phyloP scores from a whole-genome alignment of 2,329 filamentous ascomycete genomes.

The Fusarium virguliforme region DNA sequence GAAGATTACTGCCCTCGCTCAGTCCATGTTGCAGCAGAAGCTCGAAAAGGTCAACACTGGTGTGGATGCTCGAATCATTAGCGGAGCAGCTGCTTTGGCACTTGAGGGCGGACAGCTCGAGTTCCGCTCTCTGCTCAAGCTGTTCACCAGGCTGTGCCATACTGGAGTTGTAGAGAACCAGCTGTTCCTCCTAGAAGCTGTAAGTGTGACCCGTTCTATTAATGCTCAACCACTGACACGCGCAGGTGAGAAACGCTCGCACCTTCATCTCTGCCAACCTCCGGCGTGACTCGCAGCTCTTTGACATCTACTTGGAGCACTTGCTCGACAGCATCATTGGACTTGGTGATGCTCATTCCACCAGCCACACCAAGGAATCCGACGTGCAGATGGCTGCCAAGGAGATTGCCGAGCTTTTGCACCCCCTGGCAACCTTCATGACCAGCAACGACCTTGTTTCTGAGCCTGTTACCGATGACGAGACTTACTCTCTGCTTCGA shows the following conservation, averaged over 20 bases:
- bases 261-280: slow-evolving; percentile 82
- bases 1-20: slow-evolving; percentile 92
- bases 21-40: slow-evolving; percentile 98
- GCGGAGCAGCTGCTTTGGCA: slow-evolving; percentile 84
- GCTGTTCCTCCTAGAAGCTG: slow-evolving; percentile 78
- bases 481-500: slow-evolving; percentile 81
- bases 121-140: slow-evolving; percentile 87
- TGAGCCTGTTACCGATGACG: slow-evolving; percentile 71
- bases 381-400: slow-evolving; percentile 87
- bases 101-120: slow-evolving; percentile 84
- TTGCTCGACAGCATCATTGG: slow-evolving; percentile 90
- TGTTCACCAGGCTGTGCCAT: slow-evolving; percentile 83
- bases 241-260: slow-evolving; percentile 81
- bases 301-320: slow-evolving; percentile 86
- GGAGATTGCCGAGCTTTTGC: slow-evolving; percentile 90
- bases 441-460: slow-evolving; percentile 74
- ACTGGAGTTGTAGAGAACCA: slow-evolving; percentile 81
- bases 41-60: slow-evolving; percentile 85
- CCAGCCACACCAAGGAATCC: slow-evolving; percentile 79
- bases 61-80: slow-evolving; percentile 89
- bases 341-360: slow-evolving; percentile 87
- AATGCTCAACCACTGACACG: slow-evolving; percentile 34
- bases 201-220: slow-evolving; percentile 60
- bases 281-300: slow-evolving; percentile 79
- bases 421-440: slow-evolving; percentile 89